Percentiles rank a stretch among this genome's conserved stretches.
Evolutionary conservation across 2,329 filamentous ascomycete genomes (phyloP).

Genomic region (Epichloe glyceriae): DNA sequence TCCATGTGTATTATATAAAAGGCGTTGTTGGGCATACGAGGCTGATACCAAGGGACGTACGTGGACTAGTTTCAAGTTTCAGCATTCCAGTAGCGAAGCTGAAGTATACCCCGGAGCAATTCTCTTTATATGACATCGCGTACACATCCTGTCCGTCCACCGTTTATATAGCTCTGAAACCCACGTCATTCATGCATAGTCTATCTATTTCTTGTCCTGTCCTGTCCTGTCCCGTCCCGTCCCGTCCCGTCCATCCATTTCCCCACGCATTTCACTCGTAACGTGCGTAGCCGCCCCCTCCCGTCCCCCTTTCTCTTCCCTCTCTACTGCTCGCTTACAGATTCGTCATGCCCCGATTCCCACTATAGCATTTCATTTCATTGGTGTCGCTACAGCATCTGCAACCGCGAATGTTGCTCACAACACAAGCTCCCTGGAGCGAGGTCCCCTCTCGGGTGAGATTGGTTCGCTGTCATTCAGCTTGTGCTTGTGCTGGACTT

Average conservation of each 20-base stretch:
- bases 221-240: neutral
- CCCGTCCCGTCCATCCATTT: neutral
- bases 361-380: neutral
- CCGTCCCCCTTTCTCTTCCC: neutral
- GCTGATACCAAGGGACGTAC: no score
- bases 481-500: neutral
- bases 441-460: neutral
- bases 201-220: constrained; percentile 10
- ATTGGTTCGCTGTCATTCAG: no score
- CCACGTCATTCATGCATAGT: constrained; percentile 8
- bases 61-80: no score
- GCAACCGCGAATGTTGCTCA: neutral
- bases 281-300: neutral
- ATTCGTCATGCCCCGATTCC: neutral
- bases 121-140: neutral
- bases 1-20: neutral
- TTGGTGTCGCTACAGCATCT: neutral
- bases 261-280: neutral
- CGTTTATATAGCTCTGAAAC: neutral
- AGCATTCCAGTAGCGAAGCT: no score
- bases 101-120: no score
- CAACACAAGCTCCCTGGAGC: neutral
- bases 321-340: neutral
- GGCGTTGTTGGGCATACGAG: no score
- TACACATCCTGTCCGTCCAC: neutral